phyloP scores from a whole-genome alignment of 1,139 yeast genomes.

The Blastobotrys ciferrii region DNA sequence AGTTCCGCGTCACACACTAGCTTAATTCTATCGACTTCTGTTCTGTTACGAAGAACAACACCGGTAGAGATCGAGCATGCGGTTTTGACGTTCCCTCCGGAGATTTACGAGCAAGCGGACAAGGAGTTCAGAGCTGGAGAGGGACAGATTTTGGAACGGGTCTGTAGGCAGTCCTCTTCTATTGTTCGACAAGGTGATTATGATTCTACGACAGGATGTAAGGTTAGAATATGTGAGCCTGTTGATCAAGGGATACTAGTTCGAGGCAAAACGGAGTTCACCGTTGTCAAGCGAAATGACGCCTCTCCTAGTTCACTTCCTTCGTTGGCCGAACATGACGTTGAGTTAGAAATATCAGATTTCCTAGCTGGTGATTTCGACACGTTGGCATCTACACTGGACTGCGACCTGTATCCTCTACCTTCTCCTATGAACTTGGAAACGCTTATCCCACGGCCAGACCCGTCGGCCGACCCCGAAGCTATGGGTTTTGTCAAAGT shows the following conservation, averaged over 20 bases:
- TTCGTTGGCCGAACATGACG: constrained; percentile 19
- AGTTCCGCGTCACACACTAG: constrained; percentile 14
- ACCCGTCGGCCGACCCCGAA: constrained; percentile 41
- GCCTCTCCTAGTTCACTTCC: constrained; percentile 8
- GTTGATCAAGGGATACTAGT: constrained; percentile 60
- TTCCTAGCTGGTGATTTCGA: constrained; percentile 26
- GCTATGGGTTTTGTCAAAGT: constrained; percentile 54
- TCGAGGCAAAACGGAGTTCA: constrained; percentile 46
- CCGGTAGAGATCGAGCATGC: constrained; percentile 27
- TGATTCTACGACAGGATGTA: constrained; percentile 24
- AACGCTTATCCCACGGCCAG: constrained; percentile 32
- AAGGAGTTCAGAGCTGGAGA: constrained; percentile 16
- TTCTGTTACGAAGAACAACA: constrained; percentile 21
- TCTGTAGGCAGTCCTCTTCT: background rate
- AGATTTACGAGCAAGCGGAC: constrained; percentile 24
- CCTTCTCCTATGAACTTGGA: constrained; percentile 23
- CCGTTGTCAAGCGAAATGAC: constrained; percentile 47
- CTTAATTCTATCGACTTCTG: constrained; percentile 18
- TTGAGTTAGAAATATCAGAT: constrained; percentile 30
- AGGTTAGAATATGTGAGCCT: constrained; percentile 66
- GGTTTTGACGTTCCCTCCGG: constrained; percentile 26
- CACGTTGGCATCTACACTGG: constrained; percentile 10
- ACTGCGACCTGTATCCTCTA: constrained; percentile 26
- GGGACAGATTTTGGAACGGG: constrained; percentile 5
- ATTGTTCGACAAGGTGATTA: constrained; percentile 34